phyloP scores from a whole-genome alignment of 106 monocot species.

The Ottelia alismoides region DNA sequence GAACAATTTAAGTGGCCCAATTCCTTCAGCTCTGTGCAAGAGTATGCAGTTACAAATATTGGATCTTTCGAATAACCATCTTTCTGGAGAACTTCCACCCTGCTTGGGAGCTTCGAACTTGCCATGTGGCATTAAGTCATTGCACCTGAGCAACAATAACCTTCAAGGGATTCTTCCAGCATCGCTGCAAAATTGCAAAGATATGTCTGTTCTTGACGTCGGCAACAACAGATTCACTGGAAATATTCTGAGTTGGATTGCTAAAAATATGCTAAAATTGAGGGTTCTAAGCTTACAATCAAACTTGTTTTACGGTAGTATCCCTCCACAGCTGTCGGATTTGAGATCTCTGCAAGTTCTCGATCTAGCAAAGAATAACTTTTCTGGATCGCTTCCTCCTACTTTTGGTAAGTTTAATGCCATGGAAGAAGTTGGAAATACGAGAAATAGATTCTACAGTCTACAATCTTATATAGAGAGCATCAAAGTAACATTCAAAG shows the following conservation, averaged over 20 bases:
- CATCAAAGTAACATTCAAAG: too few species aligned
- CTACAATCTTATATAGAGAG: too few species aligned
- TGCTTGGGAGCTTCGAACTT: slow-evolving; percentile 1
- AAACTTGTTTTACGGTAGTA: background rate
- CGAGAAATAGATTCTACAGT: too few species aligned
- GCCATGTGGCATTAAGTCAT: background rate
- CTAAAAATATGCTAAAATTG: background rate
- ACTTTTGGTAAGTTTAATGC: too few species aligned
- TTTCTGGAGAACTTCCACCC: background rate
- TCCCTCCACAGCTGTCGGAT: background rate
- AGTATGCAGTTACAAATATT: background rate
- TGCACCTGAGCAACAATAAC: background rate
- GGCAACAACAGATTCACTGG: slow-evolving; percentile 5
- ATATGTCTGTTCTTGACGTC: background rate
- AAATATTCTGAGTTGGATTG: slow-evolving; percentile 1
- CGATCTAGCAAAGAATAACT: slow-evolving; percentile 19
- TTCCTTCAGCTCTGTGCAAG: background rate
- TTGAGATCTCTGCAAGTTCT: slow-evolving; percentile 11
- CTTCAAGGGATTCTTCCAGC: background rate
- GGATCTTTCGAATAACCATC: background rate
- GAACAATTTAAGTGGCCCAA: background rate
- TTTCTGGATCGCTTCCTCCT: slow-evolving; percentile 25
- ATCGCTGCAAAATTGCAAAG: background rate
- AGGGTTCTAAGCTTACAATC: background rate
- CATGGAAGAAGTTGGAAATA: too few species aligned